Evolutionary conservation across 164 flowering plant species (phyloP), one percentile per base, ranked within the genome.

Genomic region (Liquidambar formosana): DNA sequence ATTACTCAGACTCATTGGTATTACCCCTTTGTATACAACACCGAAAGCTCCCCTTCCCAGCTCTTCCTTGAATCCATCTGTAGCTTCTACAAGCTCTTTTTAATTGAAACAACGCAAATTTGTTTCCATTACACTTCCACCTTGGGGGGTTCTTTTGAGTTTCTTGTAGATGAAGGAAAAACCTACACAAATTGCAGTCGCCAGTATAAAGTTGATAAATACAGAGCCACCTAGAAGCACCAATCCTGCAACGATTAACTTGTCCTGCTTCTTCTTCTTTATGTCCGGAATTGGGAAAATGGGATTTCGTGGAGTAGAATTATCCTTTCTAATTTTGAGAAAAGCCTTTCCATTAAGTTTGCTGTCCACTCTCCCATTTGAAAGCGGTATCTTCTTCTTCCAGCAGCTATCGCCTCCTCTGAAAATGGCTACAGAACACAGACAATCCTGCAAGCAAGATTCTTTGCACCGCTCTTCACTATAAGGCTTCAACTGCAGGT

Each of bases 331-430:
- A 0, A 80, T 67, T 65, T n/a, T n/a, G n/a, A n/a, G n/a, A n/a
- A n/a, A n/a, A n/a, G n/a, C n/a, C n/a, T n/a, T n/a, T n/a, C n/a
- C 51, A 0, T 15, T 33, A 4, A 22, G 51, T 11, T 46, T 27
- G 6, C 12, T 0, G 3, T 58, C 52, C 1, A 47, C 15, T 46
- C 74, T 75, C 41, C 85, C 85, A 64, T 77, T 71, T 0, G 79
- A 68, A 9, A 82, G 69, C 0, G 81, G 83, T 1, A 77, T 6
- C 68, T 52, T 75, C 77, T 80, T 80, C 73, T 77, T 80, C 78
- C 78, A 80, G 52, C 83, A 77, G 16, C 0, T 43, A n/a, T n/a
- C n/a, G n/a, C n/a, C n/a, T n/a, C n/a, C n/a, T n/a, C n/a, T n/a
- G n/a, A n/a, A n/a, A n/a, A n/a, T n/a, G n/a, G n/a, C n/a, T n/a